A percentile compares a stretch with the other conserved stretches of the same genome.
phyloP scores from a whole-genome alignment of 352 stramenopile species.

The Phytophthora podocarpi region DNA sequence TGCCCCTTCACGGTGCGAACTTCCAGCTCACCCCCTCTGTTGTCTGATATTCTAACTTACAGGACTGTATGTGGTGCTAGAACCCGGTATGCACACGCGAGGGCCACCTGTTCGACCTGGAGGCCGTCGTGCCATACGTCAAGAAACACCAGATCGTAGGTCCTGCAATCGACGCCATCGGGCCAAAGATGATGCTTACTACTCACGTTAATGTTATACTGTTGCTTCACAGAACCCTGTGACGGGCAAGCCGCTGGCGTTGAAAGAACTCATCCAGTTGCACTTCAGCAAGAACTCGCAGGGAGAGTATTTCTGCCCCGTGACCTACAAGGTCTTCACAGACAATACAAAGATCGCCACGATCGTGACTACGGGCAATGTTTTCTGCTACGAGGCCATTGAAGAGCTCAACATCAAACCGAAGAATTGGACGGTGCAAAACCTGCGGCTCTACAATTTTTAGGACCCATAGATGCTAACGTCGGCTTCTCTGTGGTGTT shows the following conservation, averaged over 20 bases:
- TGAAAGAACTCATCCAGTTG: conserved; percentile 95
- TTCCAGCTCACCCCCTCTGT: background rate
- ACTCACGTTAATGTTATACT: background rate
- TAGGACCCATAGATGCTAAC: conserved; percentile 18
- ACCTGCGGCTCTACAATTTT: background rate
- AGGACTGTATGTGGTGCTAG: conserved; percentile 28
- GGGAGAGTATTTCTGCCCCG: conserved; percentile 88
- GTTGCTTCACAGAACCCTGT: conserved; percentile 88
- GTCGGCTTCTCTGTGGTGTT: conserved; percentile 1
- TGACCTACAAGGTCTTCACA: conserved; percentile 97
- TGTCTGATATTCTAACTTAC: background rate
- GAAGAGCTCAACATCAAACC: conserved; percentile 98
- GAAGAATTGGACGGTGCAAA: conserved; percentile 93
- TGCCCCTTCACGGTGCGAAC: conserved; percentile 76
- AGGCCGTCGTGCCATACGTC: conserved; percentile 96
- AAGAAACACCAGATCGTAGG: conserved; percentile 94
- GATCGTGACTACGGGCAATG: conserved; percentile 90
- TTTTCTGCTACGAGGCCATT: conserved; percentile 97
- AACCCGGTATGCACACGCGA: conserved; percentile 95
- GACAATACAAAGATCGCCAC: conserved; percentile 89
- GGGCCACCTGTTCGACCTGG: conserved; percentile 97
- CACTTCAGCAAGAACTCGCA: conserved; percentile 85
- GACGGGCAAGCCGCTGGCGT: conserved; percentile 88
- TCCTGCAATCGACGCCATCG: background rate
- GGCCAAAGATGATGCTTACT: background rate